Base-by-base conservation (phyloP, 768 basidiomycete species). In the Psilocybe subaeruginosa region DNA sequence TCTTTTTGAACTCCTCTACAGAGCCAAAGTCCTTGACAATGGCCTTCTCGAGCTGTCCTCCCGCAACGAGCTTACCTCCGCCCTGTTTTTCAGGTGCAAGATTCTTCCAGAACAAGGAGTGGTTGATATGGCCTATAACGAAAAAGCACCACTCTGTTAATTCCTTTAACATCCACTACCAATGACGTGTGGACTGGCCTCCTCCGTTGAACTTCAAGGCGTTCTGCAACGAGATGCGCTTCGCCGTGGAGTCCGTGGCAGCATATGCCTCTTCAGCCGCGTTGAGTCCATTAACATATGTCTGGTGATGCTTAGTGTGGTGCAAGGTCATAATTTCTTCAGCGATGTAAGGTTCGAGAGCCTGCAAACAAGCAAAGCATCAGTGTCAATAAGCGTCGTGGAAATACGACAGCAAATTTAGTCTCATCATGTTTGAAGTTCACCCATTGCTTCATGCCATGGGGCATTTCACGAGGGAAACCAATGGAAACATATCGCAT, bases 201-300 rank as follows among this genome's bases (percentile, higher is more conserved):
- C 96, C 96, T n/a, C 96, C 96, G 74, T 97, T 97, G 78, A 99
- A 99, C 78, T 95, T 98, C 72, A 99, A 80, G 8, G 97, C 95
- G 12, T 90, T 78, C 74, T 98, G 97, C 16, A 99, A 84, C 3
- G 84, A 84, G 74, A 99, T 97, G 64, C 83, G 79, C 68, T 90
- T 88, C 72, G 88, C 89, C 56, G 87, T 82, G 41, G 90, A 85
- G 16, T 80, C 70, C 3, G 88, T 73, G 63, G 86, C 86, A 30
- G 82, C 78, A 70, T 92, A 93, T n/a, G 87, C 76, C 67, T 92
- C 90, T 72, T 97, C 94, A 2, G 97, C 95, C 4, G 92, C 85
- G 76, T 99, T 99, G 60, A 99, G 82, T 9, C 94, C 95, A 67
- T 89, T 95, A 43, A 99, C 96, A 74, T 99, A 99, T 16, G 90